phyloP scores from a whole-genome alignment of 306 rosid species.

The Prosopis cineraria region DNA sequence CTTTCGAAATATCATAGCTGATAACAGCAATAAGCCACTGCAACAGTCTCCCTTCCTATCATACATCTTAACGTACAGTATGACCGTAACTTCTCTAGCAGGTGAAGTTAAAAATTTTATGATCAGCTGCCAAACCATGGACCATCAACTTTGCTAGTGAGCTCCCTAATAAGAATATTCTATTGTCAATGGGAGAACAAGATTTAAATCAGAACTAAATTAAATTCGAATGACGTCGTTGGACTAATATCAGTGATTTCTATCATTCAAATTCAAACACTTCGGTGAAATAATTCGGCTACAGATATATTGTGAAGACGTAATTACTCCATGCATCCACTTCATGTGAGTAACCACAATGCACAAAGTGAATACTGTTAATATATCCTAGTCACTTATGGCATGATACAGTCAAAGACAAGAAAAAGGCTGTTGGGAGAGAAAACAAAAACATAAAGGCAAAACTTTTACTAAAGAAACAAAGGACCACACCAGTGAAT shows the following conservation, averaged over 20 bases:
- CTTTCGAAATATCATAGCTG: not conserved
- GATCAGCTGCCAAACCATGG: not conserved
- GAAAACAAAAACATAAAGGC: slow-evolving; percentile 9
- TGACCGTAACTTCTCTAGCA: not conserved
- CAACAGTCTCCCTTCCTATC: not conserved
- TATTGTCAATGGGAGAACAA: not conserved
- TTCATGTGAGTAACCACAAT: slow-evolving; percentile 4
- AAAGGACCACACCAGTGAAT: slow-evolving; percentile 5
- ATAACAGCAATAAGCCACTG: not conserved
- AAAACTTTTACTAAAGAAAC: slow-evolving; percentile 18
- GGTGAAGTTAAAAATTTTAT: not conserved
- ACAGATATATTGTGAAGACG: not conserved
- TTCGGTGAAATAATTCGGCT: slow-evolving; percentile 13
- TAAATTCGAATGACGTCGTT: not conserved
- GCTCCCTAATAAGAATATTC: not conserved
- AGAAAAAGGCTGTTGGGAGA: not conserved
- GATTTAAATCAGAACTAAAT: not conserved
- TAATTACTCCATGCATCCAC: slow-evolving; percentile 1
- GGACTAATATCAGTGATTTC: not conserved
- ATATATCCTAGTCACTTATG: slow-evolving; percentile 14
- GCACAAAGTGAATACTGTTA: slow-evolving; percentile 1
- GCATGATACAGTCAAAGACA: slow-evolving; percentile 6
- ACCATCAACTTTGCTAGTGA: not conserved
- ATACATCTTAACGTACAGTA: not conserved
- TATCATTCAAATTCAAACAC: slow-evolving; percentile 9